Conservation (phyloP, 2,329 filamentous ascomycete genomes). For the Cucurbitaria berberidis region DNA sequence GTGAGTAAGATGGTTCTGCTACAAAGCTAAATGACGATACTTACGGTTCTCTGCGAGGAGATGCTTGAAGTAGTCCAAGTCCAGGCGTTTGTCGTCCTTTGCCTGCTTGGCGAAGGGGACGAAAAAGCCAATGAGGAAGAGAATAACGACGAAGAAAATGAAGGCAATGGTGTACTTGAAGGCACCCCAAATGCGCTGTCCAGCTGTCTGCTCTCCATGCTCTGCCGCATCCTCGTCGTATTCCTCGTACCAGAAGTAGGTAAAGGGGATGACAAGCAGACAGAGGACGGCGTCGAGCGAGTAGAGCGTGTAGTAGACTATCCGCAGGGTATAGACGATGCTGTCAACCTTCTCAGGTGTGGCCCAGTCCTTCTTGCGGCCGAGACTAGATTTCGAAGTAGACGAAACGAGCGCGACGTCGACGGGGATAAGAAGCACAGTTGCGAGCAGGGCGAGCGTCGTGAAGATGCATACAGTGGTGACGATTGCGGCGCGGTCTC, state of each 20-base stretch:
- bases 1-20: slow-evolving; percentile 16
- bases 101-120: slow-evolving; percentile 77
- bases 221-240: slow-evolving; percentile 91
- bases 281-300: slow-evolving; percentile 90
- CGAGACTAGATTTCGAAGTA: slow-evolving; percentile 75
- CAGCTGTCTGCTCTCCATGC: slow-evolving; percentile 74
- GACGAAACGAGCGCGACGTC: slow-evolving; percentile 94
- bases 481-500: slow-evolving; percentile 82
- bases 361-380: slow-evolving; percentile 93
- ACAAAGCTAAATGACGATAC: slow-evolving; percentile 33
- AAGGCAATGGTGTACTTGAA: slow-evolving; percentile 91
- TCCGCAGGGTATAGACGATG: slow-evolving; percentile 79
- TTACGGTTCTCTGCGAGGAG: slow-evolving; percentile 80
- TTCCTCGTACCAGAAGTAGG: slow-evolving; percentile 98
- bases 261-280: slow-evolving; percentile 87
- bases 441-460: slow-evolving; percentile 85
- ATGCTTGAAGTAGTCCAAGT: slow-evolving; percentile 90
- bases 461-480: slow-evolving; percentile 86
- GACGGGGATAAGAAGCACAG: slow-evolving; percentile 88
- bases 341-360: slow-evolving; percentile 78
- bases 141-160: slow-evolving; percentile 75
- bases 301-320: slow-evolving; percentile 93
- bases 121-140: slow-evolving; percentile 95
- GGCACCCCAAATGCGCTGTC: slow-evolving; percentile 78
- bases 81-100: slow-evolving; percentile 67